Evolutionary conservation across 2,329 filamentous ascomycete species (phyloP).

Genomic region (Corniculantispora saksenae): DNA sequence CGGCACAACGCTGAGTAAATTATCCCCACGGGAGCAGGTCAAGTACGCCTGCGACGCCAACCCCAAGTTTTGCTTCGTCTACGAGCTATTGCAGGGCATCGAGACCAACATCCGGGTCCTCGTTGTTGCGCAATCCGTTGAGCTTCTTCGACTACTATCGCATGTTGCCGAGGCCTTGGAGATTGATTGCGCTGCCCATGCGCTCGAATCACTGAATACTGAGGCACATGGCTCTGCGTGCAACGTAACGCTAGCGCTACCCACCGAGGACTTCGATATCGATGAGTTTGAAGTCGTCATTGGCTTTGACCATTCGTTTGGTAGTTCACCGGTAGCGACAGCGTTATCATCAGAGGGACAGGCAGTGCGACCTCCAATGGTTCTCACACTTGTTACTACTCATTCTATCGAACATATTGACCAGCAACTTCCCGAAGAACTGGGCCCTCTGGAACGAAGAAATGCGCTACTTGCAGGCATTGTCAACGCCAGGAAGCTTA

Average conservation of each 20-base stretch:
- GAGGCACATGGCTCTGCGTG: constrained; percentile 36
- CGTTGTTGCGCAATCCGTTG: constrained; percentile 53
- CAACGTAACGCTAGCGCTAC: constrained; percentile 45
- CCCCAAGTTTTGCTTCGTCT: constrained; percentile 61
- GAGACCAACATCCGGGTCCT: constrained; percentile 49
- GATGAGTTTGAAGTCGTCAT: constrained; percentile 52
- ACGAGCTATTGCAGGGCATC: constrained; percentile 53
- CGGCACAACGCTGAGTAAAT: constrained; percentile 40
- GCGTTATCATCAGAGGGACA: constrained; percentile 22
- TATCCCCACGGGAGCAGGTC: constrained; percentile 45
- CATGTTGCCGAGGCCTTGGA: constrained; percentile 46
- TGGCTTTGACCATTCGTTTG: constrained; percentile 54
- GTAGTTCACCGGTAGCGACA: constrained; percentile 34
- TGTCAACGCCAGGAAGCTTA: constrained; percentile 37
- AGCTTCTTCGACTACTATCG: constrained; percentile 53
- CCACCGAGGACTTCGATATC: constrained; percentile 40
- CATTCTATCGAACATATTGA: constrained; percentile 59
- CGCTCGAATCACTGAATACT: constrained; percentile 29
- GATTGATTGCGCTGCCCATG: constrained; percentile 37
- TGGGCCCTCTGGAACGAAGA: constrained; percentile 46
- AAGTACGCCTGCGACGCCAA: constrained; percentile 59
- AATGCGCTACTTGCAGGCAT: constrained; percentile 44
- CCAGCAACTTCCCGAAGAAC: constrained; percentile 40
- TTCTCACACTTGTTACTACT: constrained; percentile 50
- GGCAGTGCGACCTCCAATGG: constrained; percentile 39